These are phyloP conservation scores for Mycena vulgaris DNA, from an alignment of 768 basidiomycete genomes.

Conservation along the genomic window DNA sequence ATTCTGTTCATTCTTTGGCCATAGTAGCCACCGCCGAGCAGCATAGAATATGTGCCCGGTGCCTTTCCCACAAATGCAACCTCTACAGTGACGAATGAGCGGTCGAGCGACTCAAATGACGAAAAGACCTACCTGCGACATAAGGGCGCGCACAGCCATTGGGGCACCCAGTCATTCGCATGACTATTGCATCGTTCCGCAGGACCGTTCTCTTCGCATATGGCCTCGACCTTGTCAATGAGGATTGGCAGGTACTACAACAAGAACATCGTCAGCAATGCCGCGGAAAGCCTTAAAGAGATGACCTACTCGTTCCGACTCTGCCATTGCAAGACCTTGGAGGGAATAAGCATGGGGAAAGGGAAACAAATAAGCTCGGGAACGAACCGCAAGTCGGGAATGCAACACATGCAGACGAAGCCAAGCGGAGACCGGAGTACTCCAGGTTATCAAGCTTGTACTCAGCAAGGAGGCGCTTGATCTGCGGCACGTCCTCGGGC, in stretches of 20 bases:
- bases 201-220: constrained; percentile 95
- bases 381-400: constrained; percentile 93
- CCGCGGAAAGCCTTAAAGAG: constrained; percentile 1
- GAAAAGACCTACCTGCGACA: constrained; percentile 75
- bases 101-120: constrained; percentile 15
- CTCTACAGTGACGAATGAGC: constrained; percentile 63
- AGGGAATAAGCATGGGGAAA: constrained; percentile 13
- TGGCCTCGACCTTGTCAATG: constrained; percentile 94
- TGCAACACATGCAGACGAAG: constrained; percentile 96
- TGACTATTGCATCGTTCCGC: constrained; percentile 94
- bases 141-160: constrained; percentile 96
- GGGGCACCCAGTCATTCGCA: constrained; percentile 99
- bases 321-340: constrained; percentile 61
- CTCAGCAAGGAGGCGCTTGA: constrained; percentile 84
- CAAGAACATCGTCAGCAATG: constrained; percentile 1
- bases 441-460: constrained; percentile 93
- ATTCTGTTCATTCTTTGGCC: constrained; percentile 98
- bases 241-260: constrained; percentile 90
- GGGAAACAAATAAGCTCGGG: not conserved
- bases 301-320: constrained; percentile 68
- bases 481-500: constrained; percentile 77
- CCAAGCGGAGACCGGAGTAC: constrained; percentile 84
- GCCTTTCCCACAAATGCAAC: constrained; percentile 98
- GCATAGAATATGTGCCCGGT: constrained; percentile 92
- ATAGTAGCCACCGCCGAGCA: constrained; percentile 95